These are phyloP conservation scores for Millerozyma miso DNA, from an alignment of 805 yeast genomes.

Conservation along the genomic window DNA sequence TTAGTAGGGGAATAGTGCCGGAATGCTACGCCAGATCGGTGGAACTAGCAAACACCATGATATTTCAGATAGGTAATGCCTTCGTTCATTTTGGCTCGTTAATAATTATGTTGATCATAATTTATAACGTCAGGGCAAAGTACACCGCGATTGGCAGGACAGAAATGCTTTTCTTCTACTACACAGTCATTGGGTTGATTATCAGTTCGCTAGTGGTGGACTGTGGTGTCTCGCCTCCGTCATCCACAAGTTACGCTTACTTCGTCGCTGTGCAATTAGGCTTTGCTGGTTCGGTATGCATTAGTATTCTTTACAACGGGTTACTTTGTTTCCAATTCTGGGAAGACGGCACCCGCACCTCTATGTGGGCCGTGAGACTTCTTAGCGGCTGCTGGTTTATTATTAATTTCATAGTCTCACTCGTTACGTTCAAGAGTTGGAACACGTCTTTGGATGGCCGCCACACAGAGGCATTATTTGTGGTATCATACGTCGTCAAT, in stretches of 20 bases:
- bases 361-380: conserved; percentile 55
- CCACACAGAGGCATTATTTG: conserved; percentile 65
- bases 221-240: conserved; percentile 90
- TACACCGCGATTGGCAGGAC: conserved; percentile 93
- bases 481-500: conserved; percentile 67
- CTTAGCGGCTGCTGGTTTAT: conserved; percentile 56
- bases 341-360: conserved; percentile 83
- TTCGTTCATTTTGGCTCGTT: conserved; percentile 78
- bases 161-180: conserved; percentile 76
- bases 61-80: conserved; percentile 84
- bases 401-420: conserved; percentile 60
- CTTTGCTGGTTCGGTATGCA: conserved; percentile 64
- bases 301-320: conserved; percentile 68
- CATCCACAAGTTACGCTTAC: conserved; percentile 68
- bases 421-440: conserved; percentile 66
- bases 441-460: conserved; percentile 49
- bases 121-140: conserved; percentile 74
- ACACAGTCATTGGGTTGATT: conserved; percentile 52
- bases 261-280: conserved; percentile 83
- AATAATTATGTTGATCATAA: conserved; percentile 58
- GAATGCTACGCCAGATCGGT: conserved; percentile 82
- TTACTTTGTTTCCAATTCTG: conserved; percentile 82
- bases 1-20: conserved; percentile 63
- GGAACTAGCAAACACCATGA: conserved; percentile 84
- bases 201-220: conserved; percentile 75